Conservation (phyloP, 106 monocot genomes). For the Phalaenopsis equestris region DNA sequence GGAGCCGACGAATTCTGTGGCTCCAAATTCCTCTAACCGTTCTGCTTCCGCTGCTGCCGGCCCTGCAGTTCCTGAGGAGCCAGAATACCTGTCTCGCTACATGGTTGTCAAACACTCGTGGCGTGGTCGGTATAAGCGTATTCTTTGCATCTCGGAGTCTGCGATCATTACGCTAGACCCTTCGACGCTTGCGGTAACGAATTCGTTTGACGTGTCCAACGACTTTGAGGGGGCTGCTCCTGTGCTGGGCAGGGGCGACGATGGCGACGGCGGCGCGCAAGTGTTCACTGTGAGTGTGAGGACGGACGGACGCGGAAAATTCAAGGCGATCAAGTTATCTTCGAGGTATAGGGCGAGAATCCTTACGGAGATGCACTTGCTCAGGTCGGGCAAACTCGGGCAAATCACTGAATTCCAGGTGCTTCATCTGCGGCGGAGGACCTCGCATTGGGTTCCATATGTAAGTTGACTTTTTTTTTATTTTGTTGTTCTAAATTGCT, state of each 20-base stretch:
- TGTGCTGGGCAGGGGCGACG: constrained; percentile 49
- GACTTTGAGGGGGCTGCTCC: constrained; percentile 83
- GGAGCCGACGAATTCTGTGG: constrained; percentile 10
- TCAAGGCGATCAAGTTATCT: constrained; percentile 72
- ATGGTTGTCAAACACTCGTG: constrained; percentile 92
- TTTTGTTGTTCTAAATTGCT: not conserved
- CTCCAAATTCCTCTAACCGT: not conserved
- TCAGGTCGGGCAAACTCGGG: constrained; percentile 34
- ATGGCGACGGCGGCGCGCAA: constrained; percentile 16
- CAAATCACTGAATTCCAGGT: constrained; percentile 61
- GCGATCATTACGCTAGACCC: constrained; percentile 75
- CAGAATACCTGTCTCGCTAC: constrained; percentile 88
- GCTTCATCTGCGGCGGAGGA: constrained; percentile 70
- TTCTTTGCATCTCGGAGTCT: constrained; percentile 64
- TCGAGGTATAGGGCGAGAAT: constrained; percentile 63
- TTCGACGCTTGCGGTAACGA: constrained; percentile 65
- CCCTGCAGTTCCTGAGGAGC: constrained; percentile 57
- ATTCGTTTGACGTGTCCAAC: constrained; percentile 49
- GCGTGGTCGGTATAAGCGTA: constrained; percentile 90
- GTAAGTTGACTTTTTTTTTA: constrained; percentile 31
- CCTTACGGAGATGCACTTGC: constrained; percentile 69
- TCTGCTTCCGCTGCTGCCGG: constrained; percentile 17
- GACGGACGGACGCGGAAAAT: constrained; percentile 81
- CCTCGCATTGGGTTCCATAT: constrained; percentile 74
- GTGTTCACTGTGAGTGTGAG: constrained; percentile 79